Percentiles rank a stretch among this genome's conserved stretches.
These are phyloP conservation scores for Acanthamoeba divionensis DNA, from an alignment of 208 protist genomes.

Conservation along the genomic window DNA sequence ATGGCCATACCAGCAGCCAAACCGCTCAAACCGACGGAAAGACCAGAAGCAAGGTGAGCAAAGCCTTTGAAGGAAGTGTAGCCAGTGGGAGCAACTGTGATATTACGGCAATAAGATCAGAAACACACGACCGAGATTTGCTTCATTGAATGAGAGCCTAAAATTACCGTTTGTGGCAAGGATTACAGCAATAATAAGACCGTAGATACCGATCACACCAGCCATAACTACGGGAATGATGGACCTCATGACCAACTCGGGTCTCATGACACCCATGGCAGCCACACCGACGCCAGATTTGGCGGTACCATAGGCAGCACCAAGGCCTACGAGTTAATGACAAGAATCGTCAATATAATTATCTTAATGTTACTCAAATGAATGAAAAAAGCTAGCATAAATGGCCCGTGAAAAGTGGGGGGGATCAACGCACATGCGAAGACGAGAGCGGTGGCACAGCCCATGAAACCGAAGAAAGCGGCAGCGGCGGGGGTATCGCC, in stretches of 20 bases:
- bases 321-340: slow-evolving; percentile 85
- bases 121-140: not conserved
- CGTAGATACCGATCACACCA: slow-evolving; percentile 99
- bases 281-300: slow-evolving; percentile 96
- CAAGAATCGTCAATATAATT: not conserved
- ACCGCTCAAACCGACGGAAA: slow-evolving; percentile 92
- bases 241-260: slow-evolving; percentile 93
- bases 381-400: not conserved
- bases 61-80: slow-evolving; percentile 82
- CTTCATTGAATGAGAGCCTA: not conserved
- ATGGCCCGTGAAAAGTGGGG: too few species aligned
- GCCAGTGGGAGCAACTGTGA: not conserved
- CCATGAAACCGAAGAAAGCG: slow-evolving; percentile 95
- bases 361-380: not conserved
- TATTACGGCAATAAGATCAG: not conserved
- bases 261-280: slow-evolving; percentile 93
- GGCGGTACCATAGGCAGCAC: slow-evolving; percentile 96
- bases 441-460: slow-evolving; percentile 86
- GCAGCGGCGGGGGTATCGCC: slow-evolving; percentile 80
- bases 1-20: slow-evolving; percentile 97
- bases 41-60: slow-evolving; percentile 93
- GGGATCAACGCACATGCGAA: slow-evolving; percentile 74
- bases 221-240: slow-evolving; percentile 90
- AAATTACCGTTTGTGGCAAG: slow-evolving; percentile 71
- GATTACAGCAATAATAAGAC: slow-evolving; percentile 98